These are phyloP conservation scores for Casuarina glauca DNA, from an alignment of 306 rosid species.

Conservation along the genomic window DNA sequence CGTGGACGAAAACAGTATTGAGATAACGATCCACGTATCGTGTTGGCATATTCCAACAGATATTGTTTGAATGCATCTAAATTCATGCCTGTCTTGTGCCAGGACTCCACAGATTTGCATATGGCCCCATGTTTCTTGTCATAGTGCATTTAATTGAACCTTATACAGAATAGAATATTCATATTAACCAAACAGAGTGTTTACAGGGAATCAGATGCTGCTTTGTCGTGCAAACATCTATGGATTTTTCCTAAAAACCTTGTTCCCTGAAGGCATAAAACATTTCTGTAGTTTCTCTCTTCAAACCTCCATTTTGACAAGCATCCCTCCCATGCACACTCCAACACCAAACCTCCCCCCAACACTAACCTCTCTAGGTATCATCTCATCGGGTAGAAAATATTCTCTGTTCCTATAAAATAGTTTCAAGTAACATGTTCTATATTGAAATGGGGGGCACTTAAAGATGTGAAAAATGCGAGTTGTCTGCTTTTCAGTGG, in stretches of 20 bases:
- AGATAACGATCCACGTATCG: conserved; percentile 96
- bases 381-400: too few relatives aligned
- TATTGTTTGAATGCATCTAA: conserved; percentile 81
- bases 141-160: conserved; percentile 73
- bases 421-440: too few relatives aligned
- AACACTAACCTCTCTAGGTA: too few relatives aligned
- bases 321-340: too few relatives aligned
- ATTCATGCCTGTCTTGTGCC: conserved; percentile 95
- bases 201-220: conserved; percentile 5
- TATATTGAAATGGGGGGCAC: too few relatives aligned
- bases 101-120: conserved; percentile 86
- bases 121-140: conserved; percentile 92
- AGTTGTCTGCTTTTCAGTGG: not conserved
- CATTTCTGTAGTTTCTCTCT: too few relatives aligned
- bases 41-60: conserved; percentile 71
- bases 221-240: not conserved
- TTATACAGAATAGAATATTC: conserved; percentile 29
- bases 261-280: too few relatives aligned
- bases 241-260: not conserved
- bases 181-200: conserved; percentile 3
- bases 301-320: too few relatives aligned
- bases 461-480: not conserved
- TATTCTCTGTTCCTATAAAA: too few relatives aligned
- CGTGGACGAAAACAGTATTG: conserved; percentile 91
- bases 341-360: too few relatives aligned